Evolutionary conservation across 805 yeast genomes (phyloP).

Genomic region (Grigorovia yakushimaensis): DNA sequence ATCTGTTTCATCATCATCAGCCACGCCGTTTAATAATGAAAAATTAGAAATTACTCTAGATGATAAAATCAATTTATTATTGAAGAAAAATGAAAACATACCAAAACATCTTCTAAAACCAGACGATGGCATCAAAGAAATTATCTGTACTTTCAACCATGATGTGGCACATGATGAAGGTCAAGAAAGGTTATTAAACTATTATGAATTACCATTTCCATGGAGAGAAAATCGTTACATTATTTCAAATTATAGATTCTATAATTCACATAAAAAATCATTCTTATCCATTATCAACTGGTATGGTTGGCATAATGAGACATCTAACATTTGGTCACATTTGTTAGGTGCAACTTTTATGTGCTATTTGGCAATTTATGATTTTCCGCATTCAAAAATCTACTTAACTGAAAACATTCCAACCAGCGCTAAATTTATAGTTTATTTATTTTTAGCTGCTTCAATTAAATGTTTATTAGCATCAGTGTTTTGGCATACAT

Average conservation of each 20-base stretch:
- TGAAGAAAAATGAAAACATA: conserved; percentile 1
- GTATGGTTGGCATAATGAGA: conserved; percentile 64
- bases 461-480: conserved; percentile 69
- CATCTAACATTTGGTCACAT: conserved; percentile 92
- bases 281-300: conserved; percentile 44
- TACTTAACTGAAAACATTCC: conserved; percentile 40
- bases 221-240: conserved; percentile 92
- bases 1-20: not conserved
- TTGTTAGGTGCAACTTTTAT: conserved; percentile 55
- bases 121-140: conserved; percentile 3
- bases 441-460: conserved; percentile 58
- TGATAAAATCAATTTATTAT: not conserved
- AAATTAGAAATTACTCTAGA: not conserved
- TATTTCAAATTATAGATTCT: conserved; percentile 76
- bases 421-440: conserved; percentile 29
- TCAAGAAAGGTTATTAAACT: conserved; percentile 46
- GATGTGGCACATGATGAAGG: conserved; percentile 39
- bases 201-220: conserved; percentile 79
- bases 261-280: conserved; percentile 50
- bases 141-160: conserved; percentile 36
- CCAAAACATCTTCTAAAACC: conserved; percentile 5
- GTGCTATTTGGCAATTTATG: conserved; percentile 44
- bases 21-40: not conserved
- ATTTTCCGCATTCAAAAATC: conserved; percentile 53
- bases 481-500: conserved; percentile 87